Conservation (phyloP, 2,329 filamentous ascomycete species). For the Biscogniauxia sp. region DNA sequence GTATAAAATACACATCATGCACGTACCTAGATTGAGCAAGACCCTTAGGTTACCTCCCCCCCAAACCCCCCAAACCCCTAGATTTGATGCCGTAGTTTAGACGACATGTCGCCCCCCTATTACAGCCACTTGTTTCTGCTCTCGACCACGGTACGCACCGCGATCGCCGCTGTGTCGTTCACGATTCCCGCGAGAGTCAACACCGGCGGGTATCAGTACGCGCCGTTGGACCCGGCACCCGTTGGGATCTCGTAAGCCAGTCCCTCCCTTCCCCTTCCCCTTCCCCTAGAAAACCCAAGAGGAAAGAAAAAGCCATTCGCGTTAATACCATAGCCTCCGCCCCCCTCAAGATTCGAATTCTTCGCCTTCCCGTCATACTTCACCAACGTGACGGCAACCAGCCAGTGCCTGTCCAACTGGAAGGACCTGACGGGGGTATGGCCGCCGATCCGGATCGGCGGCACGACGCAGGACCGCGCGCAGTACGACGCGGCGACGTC, state of each 20-base stretch:
- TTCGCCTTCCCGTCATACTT: constrained; percentile 56
- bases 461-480: constrained; percentile 57
- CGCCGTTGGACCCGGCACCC: constrained; percentile 40
- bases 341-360: constrained; percentile 46
- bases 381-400: constrained; percentile 48
- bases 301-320: background rate
- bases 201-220: constrained; percentile 26
- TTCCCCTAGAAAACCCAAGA: no score
- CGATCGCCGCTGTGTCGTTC: constrained; percentile 30
- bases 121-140: constrained; percentile 4
- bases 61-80: no score
- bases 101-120: constrained; percentile 7
- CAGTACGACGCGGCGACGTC: constrained; percentile 45
- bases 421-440: constrained; percentile 47
- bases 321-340: background rate
- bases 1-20: no score
- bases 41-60: no score
- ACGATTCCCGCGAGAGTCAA: constrained; percentile 30
- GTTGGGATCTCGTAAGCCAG: constrained; percentile 43
- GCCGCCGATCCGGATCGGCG: constrained; percentile 57
- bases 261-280: background rate
- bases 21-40: no score
- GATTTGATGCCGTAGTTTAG: background rate
- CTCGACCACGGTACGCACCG: constrained; percentile 12
- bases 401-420: constrained; percentile 51